phyloP scores from a whole-genome alignment of 2,329 filamentous ascomycete species.

The Coniochaeta prunicola region DNA sequence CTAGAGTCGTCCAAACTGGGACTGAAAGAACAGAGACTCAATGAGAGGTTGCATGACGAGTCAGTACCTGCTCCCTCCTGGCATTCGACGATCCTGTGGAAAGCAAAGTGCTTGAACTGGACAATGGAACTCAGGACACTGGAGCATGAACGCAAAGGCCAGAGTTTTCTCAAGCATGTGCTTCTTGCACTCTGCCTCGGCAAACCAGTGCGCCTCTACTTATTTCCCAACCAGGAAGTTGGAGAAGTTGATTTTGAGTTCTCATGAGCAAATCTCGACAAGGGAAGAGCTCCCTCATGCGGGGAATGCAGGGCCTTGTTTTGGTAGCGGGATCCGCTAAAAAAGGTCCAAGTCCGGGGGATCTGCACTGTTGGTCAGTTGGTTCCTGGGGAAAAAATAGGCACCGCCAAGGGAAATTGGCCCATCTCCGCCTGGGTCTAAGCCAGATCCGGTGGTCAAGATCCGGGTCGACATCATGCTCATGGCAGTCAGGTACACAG shows the following conservation, averaged over 20 bases:
- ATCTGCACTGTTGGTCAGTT: neutral
- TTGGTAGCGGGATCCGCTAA: neutral
- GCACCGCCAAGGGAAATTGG: neutral
- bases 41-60: no score
- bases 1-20: no score
- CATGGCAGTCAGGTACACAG: neutral
- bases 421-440: neutral
- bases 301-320: no score
- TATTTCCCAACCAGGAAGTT: neutral
- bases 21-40: no score
- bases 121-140: no score
- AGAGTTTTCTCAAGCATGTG: neutral
- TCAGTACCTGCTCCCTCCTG: no score
- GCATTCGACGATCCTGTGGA: no score
- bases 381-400: constrained; percentile 1
- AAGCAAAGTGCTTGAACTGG: no score
- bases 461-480: neutral
- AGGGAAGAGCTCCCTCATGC: no score
- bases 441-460: neutral
- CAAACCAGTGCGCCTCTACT: neutral
- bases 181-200: neutral
- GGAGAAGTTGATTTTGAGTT: neutral
- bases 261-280: neutral
- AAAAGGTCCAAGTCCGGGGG: neutral
- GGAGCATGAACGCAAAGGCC: no score